phyloP scores from a whole-genome alignment of 2,329 filamentous ascomycete species.

The Pseudomassariella vexata region DNA sequence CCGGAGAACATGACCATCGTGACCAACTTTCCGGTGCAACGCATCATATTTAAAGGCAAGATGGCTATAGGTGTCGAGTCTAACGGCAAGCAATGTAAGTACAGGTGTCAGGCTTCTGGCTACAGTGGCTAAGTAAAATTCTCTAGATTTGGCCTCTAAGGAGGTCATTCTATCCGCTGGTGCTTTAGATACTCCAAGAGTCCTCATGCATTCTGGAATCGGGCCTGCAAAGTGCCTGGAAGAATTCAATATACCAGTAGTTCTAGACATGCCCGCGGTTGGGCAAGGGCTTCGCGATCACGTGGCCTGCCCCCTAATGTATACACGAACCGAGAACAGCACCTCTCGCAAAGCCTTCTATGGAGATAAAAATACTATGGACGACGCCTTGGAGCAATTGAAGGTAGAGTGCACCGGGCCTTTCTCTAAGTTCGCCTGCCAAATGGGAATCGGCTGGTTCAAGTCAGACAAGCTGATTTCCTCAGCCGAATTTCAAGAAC shows the following conservation, averaged over 20 bases:
- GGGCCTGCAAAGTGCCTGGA: constrained; percentile 29
- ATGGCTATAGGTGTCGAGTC: constrained; percentile 38
- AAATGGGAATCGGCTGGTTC: constrained; percentile 35
- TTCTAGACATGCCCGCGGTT: constrained; percentile 28
- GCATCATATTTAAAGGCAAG: constrained; percentile 38
- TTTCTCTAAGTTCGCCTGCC: constrained; percentile 32
- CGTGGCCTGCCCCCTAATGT: constrained; percentile 29
- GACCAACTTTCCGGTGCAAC: constrained; percentile 40
- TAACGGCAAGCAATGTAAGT: constrained; percentile 32
- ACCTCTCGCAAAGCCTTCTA: constrained; percentile 41
- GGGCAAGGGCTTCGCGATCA: constrained; percentile 36
- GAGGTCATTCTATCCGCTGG: constrained; percentile 40
- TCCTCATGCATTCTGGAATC: constrained; percentile 40
- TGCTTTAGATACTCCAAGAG: constrained; percentile 32
- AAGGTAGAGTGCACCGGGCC: constrained; percentile 32
- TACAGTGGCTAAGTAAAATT: not conserved
- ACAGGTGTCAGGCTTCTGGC: constrained; percentile 27
- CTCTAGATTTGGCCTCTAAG: constrained; percentile 23
- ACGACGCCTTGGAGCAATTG: constrained; percentile 42
- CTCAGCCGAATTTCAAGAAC: constrained; percentile 41
- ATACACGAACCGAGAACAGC: constrained; percentile 32
- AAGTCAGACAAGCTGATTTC: constrained; percentile 33
- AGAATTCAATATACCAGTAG: constrained; percentile 26
- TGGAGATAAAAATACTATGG: constrained; percentile 32
- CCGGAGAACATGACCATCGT: constrained; percentile 48